Base-by-base conservation (phyloP, 1,284 basidiomycete genomes). In the Pascua sp. region DNA sequence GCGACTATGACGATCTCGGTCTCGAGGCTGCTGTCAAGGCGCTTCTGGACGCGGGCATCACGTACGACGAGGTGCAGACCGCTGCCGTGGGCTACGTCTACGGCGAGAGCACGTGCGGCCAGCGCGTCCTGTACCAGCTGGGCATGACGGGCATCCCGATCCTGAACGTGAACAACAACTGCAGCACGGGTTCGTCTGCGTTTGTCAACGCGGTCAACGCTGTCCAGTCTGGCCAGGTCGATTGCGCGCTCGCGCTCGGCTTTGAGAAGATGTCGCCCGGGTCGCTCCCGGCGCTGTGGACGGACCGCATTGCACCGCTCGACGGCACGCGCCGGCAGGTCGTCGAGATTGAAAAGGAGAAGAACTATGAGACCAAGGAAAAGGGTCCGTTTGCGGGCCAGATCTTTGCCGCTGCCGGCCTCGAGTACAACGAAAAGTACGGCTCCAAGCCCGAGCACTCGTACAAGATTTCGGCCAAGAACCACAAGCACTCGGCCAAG, bases 111-210 rank as follows among this genome's bases (percentile, higher is more conserved):
- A 62, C 60, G 8, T 62, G 55, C 15, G 60, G 60, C 49, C 60
- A 62, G 60, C 60, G 60, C 16, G 57, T 53, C 17, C 57, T 62
- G 37, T 62, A 62, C 55, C 56, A 56, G 57, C 51, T 62, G 40
- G 60, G 60, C 46, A 62, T 62, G 60, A 62, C 60, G 9, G 57
- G 57, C 15, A 62, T 62, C 47, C 60, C 60, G 8, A 59, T 62
- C 47, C 16, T 56, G 38, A 62, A 62, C 49, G 55, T 62, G 40
- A 62, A 62, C 60, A 62, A 62, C 60, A 62, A 62, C 60, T 62
- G 60, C 55, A 59, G 57, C 13, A 62, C 60, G 8, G 60, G 60
- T 5, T 59, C 57, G 32, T 59, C 57, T 3, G 60, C 60, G 10
- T 62, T 62, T 13, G 52, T 59, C 5, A n/a, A 10, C 10, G 48